Conservation (phyloP, 306 rosid genomes). For the Cercis canadensis region DNA sequence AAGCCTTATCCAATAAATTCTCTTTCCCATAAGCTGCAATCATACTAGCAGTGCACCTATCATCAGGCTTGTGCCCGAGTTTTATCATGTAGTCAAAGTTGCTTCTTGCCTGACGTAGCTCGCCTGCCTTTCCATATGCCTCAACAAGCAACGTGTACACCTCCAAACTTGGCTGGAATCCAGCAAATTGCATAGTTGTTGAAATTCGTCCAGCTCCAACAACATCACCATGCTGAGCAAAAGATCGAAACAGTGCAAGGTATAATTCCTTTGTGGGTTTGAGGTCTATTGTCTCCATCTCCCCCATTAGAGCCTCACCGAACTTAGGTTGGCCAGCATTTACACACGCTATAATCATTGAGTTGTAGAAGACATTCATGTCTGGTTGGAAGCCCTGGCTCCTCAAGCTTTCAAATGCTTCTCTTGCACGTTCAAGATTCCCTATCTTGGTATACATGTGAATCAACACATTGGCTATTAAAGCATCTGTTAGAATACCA, state of each 20-base stretch:
- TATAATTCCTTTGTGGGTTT: conserved; percentile 47
- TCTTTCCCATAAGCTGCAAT: too few species aligned
- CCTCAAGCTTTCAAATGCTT: too few species aligned
- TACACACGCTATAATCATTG: conserved; percentile 55
- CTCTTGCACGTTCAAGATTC: too few species aligned
- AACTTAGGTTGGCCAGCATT: conserved; percentile 48
- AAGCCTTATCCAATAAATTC: too few species aligned
- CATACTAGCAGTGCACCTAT: conserved; percentile 61
- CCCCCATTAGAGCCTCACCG: conserved; percentile 48
- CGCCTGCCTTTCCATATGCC: conserved; percentile 41
- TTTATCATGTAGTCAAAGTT: conserved; percentile 51
- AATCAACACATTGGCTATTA: conserved; percentile 49
- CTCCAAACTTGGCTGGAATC: conserved; percentile 44
- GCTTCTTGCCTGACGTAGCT: conserved; percentile 51
- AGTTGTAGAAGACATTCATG: conserved; percentile 42
- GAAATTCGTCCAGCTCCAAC: conserved; percentile 47
- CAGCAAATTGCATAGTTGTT: conserved; percentile 49
- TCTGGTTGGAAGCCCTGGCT: conserved; percentile 64
- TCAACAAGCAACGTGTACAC: conserved; percentile 52
- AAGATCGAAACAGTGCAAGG: too few species aligned
- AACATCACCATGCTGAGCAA: conserved; percentile 40
- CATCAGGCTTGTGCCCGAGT: conserved; percentile 55
- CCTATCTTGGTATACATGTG: too few species aligned
- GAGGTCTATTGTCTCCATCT: conserved; percentile 58
- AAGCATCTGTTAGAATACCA: conserved; percentile 46